Percentiles rank a stretch among this genome's conserved stretches.
Evolutionary conservation across 2,329 filamentous ascomycete genomes (phyloP).

Genomic region (Curvularia spicifera): DNA sequence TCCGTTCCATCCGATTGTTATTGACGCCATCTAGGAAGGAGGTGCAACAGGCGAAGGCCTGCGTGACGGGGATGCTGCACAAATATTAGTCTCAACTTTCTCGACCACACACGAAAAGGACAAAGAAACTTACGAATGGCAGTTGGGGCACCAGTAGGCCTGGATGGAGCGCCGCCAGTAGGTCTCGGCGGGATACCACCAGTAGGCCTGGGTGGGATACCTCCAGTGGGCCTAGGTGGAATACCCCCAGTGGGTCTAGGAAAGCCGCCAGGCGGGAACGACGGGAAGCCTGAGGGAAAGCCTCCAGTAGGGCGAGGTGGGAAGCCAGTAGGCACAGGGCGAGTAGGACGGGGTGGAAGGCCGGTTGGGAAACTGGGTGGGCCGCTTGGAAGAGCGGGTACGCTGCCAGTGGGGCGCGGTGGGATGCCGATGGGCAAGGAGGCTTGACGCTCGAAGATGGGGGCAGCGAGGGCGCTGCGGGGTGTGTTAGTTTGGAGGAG

Average conservation of each 20-base stretch:
- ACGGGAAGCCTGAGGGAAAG: slow-evolving; percentile 1
- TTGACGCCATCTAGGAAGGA: not conserved
- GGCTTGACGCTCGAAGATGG: slow-evolving; percentile 15
- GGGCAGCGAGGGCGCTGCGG: slow-evolving; percentile 20
- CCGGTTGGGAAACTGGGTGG: slow-evolving; percentile 8
- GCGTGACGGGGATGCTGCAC: not conserved
- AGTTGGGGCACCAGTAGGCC: slow-evolving; percentile 4
- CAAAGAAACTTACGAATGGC: slow-evolving; percentile 3
- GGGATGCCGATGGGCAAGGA: slow-evolving; percentile 8
- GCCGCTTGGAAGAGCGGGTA: slow-evolving; percentile 3
- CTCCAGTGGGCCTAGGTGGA: slow-evolving; percentile 6
- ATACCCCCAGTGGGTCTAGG: slow-evolving; percentile 1
- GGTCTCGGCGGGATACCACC: slow-evolving; percentile 2
- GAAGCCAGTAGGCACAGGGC: not conserved
- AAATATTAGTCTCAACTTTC: not conserved
- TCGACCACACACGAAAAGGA: not conserved
- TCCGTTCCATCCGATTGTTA: not conserved
- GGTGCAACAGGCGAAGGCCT: slow-evolving; percentile 2
- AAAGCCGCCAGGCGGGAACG: not conserved
- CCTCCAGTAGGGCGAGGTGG: not conserved
- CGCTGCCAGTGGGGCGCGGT: not conserved
- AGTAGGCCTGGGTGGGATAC: slow-evolving; percentile 3
- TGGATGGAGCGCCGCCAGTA: slow-evolving; percentile 3
- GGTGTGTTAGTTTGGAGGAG: slow-evolving; percentile 5
- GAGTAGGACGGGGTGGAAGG: slow-evolving; percentile 5